Conservation (phyloP, 2,329 filamentous ascomycete genomes). For the Harringtonia aguacate region DNA sequence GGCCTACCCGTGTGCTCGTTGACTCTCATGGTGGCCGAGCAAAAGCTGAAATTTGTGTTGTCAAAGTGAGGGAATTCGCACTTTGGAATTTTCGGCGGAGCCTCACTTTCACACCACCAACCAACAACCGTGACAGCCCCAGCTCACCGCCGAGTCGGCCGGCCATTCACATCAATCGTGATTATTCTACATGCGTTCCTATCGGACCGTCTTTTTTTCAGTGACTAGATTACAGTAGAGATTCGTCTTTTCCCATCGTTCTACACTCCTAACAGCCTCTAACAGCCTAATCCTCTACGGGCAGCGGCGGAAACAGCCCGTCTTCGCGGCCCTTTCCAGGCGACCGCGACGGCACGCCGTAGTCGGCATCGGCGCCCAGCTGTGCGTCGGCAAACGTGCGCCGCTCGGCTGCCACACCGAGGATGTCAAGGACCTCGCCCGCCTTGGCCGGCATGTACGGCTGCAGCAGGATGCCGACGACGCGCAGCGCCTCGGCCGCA, state of each 20-base stretch:
- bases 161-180: background rate
- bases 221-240: no score
- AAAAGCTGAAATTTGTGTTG: background rate
- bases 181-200: no score
- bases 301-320: constrained; percentile 41
- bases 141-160: no score
- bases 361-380: constrained; percentile 55
- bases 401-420: constrained; percentile 56
- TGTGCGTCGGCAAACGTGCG: constrained; percentile 53
- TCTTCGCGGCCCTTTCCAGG: constrained; percentile 26
- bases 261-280: no score
- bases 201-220: background rate
- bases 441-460: constrained; percentile 83
- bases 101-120: no score
- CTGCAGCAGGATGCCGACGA: constrained; percentile 75
- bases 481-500: constrained; percentile 63
- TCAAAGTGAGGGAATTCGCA: background rate
- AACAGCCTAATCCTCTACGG: constrained; percentile 25
- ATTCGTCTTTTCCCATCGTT: background rate
- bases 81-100: background rate
- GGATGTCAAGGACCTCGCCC: constrained; percentile 57
- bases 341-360: constrained; percentile 42
- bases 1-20: constrained; percentile 27
- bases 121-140: no score
- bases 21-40: constrained; percentile 8